Evolutionary conservation across 164 flowering plant species (phyloP).

Genomic region (Taxillus chinensis): DNA sequence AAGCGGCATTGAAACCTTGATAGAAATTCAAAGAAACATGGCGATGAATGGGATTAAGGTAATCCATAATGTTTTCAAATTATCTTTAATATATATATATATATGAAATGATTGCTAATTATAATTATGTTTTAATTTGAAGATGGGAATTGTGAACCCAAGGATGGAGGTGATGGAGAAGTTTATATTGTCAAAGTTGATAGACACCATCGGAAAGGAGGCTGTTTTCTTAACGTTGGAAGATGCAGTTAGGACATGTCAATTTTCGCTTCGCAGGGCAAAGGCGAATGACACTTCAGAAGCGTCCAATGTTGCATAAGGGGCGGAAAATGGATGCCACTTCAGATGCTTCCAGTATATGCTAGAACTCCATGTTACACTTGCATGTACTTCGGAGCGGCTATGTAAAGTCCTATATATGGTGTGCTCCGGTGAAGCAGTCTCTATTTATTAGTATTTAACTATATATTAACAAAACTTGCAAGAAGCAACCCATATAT

Average conservation of each 20-base stretch:
- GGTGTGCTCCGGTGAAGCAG: no score
- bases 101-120: no score
- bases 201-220: conserved; percentile 52
- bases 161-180: conserved; percentile 59
- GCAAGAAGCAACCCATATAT: no score
- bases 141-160: conserved; percentile 58
- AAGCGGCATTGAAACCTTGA: conserved; percentile 51
- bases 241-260: conserved; percentile 48
- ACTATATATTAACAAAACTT: no score
- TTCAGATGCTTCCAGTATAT: no score
- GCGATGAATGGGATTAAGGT: conserved; percentile 47
- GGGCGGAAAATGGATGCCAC: no score
- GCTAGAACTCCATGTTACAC: no score
- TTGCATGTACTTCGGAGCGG: no score
- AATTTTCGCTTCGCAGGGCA: conserved; percentile 17
- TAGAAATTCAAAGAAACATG: conserved; percentile 31
- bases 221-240: conserved; percentile 39
- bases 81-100: background rate
- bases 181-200: conserved; percentile 32
- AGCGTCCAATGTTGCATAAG: background rate
- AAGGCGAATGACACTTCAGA: background rate
- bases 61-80: background rate
- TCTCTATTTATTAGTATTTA: no score
- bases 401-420: no score
- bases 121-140: conserved; percentile 4